Evolutionary conservation across 495 filamentous ascomycete species (phyloP), one percentile per base, ranked within the genome.

Genomic region (Astrothelium subdiscretum): DNA sequence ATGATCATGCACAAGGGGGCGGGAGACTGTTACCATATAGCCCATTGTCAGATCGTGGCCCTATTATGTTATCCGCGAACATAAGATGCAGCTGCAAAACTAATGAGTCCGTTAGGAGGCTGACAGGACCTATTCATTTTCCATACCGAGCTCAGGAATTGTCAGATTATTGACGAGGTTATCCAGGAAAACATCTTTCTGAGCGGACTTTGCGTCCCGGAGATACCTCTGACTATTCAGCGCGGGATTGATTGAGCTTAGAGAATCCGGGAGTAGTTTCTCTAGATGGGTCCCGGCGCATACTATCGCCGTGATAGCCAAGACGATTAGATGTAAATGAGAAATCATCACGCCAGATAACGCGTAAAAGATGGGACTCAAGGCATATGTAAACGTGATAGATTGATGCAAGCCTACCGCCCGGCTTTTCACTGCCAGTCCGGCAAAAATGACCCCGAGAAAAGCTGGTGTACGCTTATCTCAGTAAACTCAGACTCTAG

Each of bases 41-140:
- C 35, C 71, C 73, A 66, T 76, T 76, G 20, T 75, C 69, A 3
- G 75, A 75, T 12, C 72, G 59, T 10, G 68, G 64, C n/a, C 75
- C 76, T 20, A 78, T 69, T 38, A 77, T 73, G 35, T 73, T 72
- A 58, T 72, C 74, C 1, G 72, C 76, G 38, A 78, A 78, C 74
- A 75, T 78, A 5, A 78, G 73, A 43, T 78, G 74, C 32, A 77
- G 64, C 65, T 77, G 76, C 43, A 75, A 43, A 27, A 73, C 48
- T 54, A 29, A 27, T 2, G 8, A 24, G 24, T 24, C 29, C 8
- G 20, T 54, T 54, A 54, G 48, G 24, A 26, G 48, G 15, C 26
- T 54, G 48, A 54, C 6, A 24, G 24, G 24, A 54, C 29, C 6
- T 10, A 15, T 1, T 15, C 29, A 29, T 3, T 54, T 29, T 26